Conservation (phyloP, 306 rosid species). For the Citrullus amarus region DNA sequence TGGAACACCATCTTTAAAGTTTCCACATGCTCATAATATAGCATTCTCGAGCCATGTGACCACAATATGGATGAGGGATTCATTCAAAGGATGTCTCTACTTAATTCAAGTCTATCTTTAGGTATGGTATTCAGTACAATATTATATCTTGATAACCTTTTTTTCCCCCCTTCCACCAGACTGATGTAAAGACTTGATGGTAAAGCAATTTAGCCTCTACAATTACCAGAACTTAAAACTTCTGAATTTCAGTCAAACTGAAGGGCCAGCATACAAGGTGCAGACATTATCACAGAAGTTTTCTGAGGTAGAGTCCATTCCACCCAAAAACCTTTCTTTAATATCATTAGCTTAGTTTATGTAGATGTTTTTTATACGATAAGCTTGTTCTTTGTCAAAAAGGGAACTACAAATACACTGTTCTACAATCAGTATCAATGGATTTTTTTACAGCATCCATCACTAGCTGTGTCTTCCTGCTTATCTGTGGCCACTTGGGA, state of each 20-base stretch:
- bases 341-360: neutral
- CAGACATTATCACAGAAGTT: neutral
- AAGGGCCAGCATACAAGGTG: neutral
- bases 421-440: conserved; percentile 39
- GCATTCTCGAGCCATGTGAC: neutral
- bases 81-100: neutral
- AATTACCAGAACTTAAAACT: neutral
- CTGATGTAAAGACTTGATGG: neutral
- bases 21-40: neutral
- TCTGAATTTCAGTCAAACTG: neutral
- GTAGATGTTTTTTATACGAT: neutral
- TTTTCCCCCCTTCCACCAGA: neutral
- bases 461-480: conserved; percentile 55
- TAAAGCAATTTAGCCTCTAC: neutral
- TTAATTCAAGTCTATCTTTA: neutral
- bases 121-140: neutral
- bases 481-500: conserved; percentile 48
- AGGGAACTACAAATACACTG: conserved; percentile 29
- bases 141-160: neutral
- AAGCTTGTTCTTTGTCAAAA: neutral
- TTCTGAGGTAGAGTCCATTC: neutral
- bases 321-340: neutral
- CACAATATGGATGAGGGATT: neutral
- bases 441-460: conserved; percentile 65
- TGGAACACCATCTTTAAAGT: neutral